These are phyloP conservation scores for Dactylellina haptotyla DNA, from an alignment of 2,329 filamentous ascomycete genomes.

Conservation along the genomic window DNA sequence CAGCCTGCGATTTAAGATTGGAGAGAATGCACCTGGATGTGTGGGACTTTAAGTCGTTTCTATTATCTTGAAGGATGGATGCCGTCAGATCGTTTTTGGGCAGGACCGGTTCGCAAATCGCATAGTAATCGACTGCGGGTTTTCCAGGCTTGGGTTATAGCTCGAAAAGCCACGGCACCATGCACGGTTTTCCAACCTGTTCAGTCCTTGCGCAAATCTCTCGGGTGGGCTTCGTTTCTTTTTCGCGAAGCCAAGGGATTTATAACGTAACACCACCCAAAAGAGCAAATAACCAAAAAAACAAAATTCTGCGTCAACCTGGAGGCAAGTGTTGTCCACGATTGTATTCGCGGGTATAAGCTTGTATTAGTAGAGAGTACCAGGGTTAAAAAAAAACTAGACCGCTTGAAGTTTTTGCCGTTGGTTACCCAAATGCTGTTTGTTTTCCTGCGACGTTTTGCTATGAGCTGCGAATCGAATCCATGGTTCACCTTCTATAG, in stretches of 20 bases:
- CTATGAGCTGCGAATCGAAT: not conserved
- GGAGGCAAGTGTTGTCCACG: constrained; percentile 16
- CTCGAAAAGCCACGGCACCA: constrained; percentile 34
- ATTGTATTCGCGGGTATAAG: constrained; percentile 16
- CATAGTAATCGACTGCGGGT: constrained; percentile 31
- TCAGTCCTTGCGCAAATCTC: constrained; percentile 49
- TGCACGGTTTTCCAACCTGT: constrained; percentile 41
- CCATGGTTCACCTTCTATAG: constrained; percentile 15
- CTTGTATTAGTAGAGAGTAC: constrained; percentile 5
- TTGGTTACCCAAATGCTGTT: constrained; percentile 30
- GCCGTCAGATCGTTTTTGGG: constrained; percentile 44
- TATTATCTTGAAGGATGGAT: constrained; percentile 31
- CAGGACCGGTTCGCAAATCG: constrained; percentile 28
- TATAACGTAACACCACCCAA: constrained; percentile 54
- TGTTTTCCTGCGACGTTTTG: not conserved
- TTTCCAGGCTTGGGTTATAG: constrained; percentile 42
- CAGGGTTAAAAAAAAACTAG: constrained; percentile 22
- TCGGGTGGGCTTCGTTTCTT: constrained; percentile 45
- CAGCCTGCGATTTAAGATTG: constrained; percentile 11
- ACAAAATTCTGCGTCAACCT: constrained; percentile 22
- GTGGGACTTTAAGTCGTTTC: constrained; percentile 39
- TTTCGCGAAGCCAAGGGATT: constrained; percentile 35
- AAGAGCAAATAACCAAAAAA: constrained; percentile 28
- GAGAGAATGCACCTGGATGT: constrained; percentile 3
- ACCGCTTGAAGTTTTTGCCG: not conserved